phyloP scores from a whole-genome alignment of 225 moss, liverwort and hornwort genomes.

The Sphagnum tenellum region DNA sequence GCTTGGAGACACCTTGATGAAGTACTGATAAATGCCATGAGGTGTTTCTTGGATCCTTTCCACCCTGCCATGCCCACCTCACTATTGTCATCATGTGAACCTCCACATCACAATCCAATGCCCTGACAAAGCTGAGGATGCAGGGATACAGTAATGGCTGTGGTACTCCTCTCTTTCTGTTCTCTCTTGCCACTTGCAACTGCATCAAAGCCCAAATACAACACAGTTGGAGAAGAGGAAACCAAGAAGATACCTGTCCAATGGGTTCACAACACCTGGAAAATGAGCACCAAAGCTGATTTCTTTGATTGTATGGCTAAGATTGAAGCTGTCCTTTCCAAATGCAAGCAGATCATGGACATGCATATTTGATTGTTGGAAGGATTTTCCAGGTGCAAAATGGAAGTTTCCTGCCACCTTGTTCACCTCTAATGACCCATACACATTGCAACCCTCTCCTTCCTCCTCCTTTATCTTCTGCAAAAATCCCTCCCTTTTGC shows the following conservation, averaged over 20 bases:
- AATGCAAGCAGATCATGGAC: constrained; percentile 92
- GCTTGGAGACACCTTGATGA: constrained; percentile 64
- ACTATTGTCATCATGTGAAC: too few species aligned
- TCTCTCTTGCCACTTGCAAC: too few species aligned
- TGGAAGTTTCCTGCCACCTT: constrained; percentile 99
- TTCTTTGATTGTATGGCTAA: constrained; percentile 85
- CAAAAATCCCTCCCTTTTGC: constrained; percentile 88
- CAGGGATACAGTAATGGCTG: too few species aligned
- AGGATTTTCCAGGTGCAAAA: constrained; percentile 99
- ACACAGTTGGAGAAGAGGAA: too few species aligned
- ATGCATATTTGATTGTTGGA: constrained; percentile 96
- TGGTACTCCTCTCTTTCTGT: too few species aligned
- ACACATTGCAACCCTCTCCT: constrained; percentile 91
- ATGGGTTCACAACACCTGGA: constrained; percentile 87
- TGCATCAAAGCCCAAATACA: too few species aligned
- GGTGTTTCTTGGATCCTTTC: constrained; percentile 53
- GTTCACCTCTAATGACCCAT: constrained; percentile 92
- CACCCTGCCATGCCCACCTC: constrained; percentile 34
- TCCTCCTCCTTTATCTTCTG: constrained; percentile 89
- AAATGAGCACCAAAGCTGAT: constrained; percentile 91
- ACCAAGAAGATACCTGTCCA: constrained; percentile 50
- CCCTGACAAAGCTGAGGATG: too few species aligned
- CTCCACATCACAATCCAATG: too few species aligned
- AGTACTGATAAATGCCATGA: constrained; percentile 98
- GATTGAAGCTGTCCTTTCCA: constrained; percentile 89